Evolutionary conservation across 2,329 filamentous ascomycete genomes (phyloP).

Genomic region (Claviceps humidiphila): DNA sequence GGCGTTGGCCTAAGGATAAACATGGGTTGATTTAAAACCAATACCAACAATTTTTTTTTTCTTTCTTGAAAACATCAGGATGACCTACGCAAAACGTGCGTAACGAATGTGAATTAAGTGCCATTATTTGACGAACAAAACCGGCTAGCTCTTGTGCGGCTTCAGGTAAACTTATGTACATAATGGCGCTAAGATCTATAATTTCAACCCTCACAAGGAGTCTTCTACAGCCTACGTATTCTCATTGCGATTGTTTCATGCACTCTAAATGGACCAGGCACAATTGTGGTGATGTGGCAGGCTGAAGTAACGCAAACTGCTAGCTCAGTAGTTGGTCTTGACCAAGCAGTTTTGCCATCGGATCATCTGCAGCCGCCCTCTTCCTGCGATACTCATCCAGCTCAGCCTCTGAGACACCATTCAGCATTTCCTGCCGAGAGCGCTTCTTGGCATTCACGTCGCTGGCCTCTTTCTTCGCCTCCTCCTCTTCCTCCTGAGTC

Average conservation of each 20-base stretch:
- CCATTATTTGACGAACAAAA: background rate
- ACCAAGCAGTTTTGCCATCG: slow-evolving; percentile 72
- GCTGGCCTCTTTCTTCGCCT: slow-evolving; percentile 20
- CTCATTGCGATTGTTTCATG: background rate
- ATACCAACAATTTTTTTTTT: slow-evolving; percentile 8
- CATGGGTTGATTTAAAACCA: slow-evolving; percentile 28
- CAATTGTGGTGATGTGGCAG: background rate
- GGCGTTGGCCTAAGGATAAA: slow-evolving; percentile 38
- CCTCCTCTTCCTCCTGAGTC: slow-evolving; percentile 12
- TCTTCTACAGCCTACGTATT: background rate
- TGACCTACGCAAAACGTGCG: background rate
- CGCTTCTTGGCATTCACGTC: slow-evolving; percentile 46
- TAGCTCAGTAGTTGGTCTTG: slow-evolving; percentile 50
- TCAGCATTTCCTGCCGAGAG: slow-evolving; percentile 64
- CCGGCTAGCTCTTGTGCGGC: background rate
- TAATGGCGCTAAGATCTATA: background rate
- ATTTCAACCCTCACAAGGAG: background rate
- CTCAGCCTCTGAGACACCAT: slow-evolving; percentile 67
- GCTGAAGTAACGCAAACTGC: background rate
- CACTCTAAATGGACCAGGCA: background rate
- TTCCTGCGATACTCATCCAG: slow-evolving; percentile 76
- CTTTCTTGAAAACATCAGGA: background rate
- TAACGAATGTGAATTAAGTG: background rate
- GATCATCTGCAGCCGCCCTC: slow-evolving; percentile 61
- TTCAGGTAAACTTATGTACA: background rate